Percentiles rank a stretch among this genome's conserved stretches.
Conservation (phyloP, 2,329 filamentous ascomycete genomes). For the Fusarium compactum region DNA sequence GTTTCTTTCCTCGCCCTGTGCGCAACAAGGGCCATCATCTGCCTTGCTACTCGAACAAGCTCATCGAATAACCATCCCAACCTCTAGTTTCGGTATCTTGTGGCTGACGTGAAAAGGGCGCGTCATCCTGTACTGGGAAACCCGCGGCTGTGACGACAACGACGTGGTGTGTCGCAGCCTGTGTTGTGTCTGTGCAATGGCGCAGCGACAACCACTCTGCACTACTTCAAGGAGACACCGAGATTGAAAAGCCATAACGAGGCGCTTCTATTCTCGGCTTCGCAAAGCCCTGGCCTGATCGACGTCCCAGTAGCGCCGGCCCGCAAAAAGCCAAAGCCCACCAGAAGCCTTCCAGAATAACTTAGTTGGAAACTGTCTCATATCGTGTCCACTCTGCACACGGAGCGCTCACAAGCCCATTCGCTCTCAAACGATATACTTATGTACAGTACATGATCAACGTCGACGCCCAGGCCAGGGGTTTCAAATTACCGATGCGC, state of each 20-base stretch:
- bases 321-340: slow-evolving; percentile 19
- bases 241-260: slow-evolving; percentile 9
- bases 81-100: not conserved
- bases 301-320: slow-evolving; percentile 18
- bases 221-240: slow-evolving; percentile 11
- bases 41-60: not conserved
- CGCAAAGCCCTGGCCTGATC: slow-evolving; percentile 21
- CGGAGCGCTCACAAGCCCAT: slow-evolving; percentile 5
- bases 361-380: slow-evolving; percentile 27
- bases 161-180: slow-evolving; percentile 7
- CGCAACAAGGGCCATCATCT: not conserved
- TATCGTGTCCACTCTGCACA: slow-evolving; percentile 25
- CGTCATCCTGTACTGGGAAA: slow-evolving; percentile 19
- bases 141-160: slow-evolving; percentile 19
- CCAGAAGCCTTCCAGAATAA: slow-evolving; percentile 47
- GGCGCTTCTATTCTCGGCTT: slow-evolving; percentile 21
- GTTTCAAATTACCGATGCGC: slow-evolving; percentile 19
- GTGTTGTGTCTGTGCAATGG: slow-evolving; percentile 36
- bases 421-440: not conserved
- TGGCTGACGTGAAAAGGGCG: slow-evolving; percentile 24
- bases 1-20: slow-evolving; percentile 10
- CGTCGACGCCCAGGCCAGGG: slow-evolving; percentile 15
- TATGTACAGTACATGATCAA: slow-evolving; percentile 20
- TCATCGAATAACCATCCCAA: slow-evolving; percentile 12
- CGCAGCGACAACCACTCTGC: slow-evolving; percentile 22